These are phyloP conservation scores for Eutypa lata DNA, from an alignment of 2,329 filamentous ascomycete genomes.

Conservation along the genomic window DNA sequence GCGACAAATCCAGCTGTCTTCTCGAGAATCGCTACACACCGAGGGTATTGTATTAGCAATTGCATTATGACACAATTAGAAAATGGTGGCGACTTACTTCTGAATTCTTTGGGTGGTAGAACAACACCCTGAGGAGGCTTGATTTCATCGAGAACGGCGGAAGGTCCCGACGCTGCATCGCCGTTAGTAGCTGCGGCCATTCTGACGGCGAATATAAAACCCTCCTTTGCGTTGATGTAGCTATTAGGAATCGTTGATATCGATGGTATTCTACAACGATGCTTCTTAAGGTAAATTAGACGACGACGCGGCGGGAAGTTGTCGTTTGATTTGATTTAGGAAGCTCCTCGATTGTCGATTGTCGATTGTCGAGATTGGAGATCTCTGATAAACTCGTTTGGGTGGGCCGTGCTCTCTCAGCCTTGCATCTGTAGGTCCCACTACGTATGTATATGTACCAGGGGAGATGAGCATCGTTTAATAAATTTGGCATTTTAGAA, in stretches of 20 bases:
- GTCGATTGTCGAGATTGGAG: too few relatives aligned
- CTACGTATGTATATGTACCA: too few relatives aligned
- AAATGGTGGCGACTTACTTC: slow-evolving; percentile 39
- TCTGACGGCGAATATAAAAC: slow-evolving; percentile 22
- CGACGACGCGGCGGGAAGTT: too few relatives aligned
- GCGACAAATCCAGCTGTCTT: slow-evolving; percentile 93
- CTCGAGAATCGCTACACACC: slow-evolving; percentile 61
- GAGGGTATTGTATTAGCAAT: slow-evolving; percentile 2
- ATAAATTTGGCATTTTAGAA: too few relatives aligned
- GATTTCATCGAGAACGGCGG: slow-evolving; percentile 57
- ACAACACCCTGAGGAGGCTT: slow-evolving; percentile 82
- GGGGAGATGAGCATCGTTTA: too few relatives aligned
- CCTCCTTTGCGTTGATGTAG: slow-evolving; percentile 18
- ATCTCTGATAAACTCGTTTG: too few relatives aligned
- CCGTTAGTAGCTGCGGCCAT: slow-evolving; percentile 47
- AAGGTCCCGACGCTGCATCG: slow-evolving; percentile 43
- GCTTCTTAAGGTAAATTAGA: too few relatives aligned
- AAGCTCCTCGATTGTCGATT: too few relatives aligned
- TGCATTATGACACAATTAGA: background rate
- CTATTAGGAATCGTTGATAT: background rate
- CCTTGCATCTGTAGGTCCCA: too few relatives aligned
- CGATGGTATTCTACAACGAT: too few relatives aligned
- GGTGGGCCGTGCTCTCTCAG: too few relatives aligned
- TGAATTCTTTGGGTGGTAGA: slow-evolving; percentile 84
- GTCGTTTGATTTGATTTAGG: too few relatives aligned